phyloP scores from a whole-genome alignment of 2,329 filamentous ascomycete genomes.

The Calycina marina region DNA sequence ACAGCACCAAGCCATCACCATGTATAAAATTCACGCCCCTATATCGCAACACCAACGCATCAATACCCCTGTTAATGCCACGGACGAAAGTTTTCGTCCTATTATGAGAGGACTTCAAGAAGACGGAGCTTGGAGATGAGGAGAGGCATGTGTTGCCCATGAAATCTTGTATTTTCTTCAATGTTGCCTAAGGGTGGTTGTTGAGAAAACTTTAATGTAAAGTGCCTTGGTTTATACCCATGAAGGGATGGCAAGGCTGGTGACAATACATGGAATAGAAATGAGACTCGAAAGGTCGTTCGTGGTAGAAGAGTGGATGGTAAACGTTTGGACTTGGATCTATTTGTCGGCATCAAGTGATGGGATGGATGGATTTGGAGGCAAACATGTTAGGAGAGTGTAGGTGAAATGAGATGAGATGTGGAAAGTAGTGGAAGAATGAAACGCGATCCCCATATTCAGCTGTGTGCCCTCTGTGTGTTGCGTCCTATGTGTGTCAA shows the following conservation, averaged over 20 bases:
- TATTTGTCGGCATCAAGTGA: conserved; percentile 1
- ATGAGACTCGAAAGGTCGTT: no score
- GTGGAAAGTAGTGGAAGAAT: neutral
- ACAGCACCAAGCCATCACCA: conserved; percentile 1
- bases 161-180: neutral
- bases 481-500: no score
- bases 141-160: neutral
- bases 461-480: no score
- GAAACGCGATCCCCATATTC: conserved; percentile 1
- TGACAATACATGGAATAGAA: neutral
- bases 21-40: conserved; percentile 6
- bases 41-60: conserved; percentile 6
- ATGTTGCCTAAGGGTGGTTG: neutral
- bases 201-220: conserved; percentile 1
- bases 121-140: neutral
- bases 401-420: neutral
- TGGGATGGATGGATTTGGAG: neutral
- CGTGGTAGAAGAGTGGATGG: no score
- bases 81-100: no score
- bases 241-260: neutral
- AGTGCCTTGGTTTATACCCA: neutral
- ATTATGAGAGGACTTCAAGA: neutral
- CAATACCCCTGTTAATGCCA: conserved; percentile 9
- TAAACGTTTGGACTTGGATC: neutral
- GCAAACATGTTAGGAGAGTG: conserved; percentile 1